These are phyloP conservation scores for Ganoderma leucocontextum DNA, from an alignment of 1,284 basidiomycete genomes.

Conservation along the genomic window DNA sequence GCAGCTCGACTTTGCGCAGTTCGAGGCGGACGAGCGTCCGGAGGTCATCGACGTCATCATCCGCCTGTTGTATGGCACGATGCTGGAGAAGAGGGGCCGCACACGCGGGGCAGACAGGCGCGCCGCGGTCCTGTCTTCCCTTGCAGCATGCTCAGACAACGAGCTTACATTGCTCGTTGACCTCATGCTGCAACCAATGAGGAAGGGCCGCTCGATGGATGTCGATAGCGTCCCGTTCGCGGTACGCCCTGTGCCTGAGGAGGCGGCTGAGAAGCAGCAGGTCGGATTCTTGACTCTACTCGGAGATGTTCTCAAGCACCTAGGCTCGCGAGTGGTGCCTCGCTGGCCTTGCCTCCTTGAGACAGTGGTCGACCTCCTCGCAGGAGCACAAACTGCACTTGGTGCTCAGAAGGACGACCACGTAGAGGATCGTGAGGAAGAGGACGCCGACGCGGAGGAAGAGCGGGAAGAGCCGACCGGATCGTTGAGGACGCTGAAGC, in stretches of 20 bases:
- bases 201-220: constrained; percentile 40
- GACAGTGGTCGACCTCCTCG: constrained; percentile 70
- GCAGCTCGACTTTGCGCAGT: constrained; percentile 70
- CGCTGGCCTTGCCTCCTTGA: constrained; percentile 83
- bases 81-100: constrained; percentile 85
- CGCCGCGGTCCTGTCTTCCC: constrained; percentile 78
- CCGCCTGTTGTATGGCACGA: constrained; percentile 88
- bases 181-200: constrained; percentile 90
- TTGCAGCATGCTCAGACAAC: constrained; percentile 75
- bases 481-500: constrained; percentile 58
- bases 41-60: constrained; percentile 82
- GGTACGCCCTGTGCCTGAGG: constrained; percentile 38
- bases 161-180: constrained; percentile 87
- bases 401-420: constrained; percentile 35
- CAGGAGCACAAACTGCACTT: constrained; percentile 69
- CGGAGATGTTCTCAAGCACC: constrained; percentile 83
- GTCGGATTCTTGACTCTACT: constrained; percentile 86
- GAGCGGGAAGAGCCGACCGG: constrained; percentile 41
- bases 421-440: constrained; percentile 45
- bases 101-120: constrained; percentile 78
- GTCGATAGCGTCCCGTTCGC: constrained; percentile 33
- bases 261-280: constrained; percentile 73
- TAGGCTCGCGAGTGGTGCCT: constrained; percentile 74
- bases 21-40: constrained; percentile 70
- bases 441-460: constrained; percentile 48